These are phyloP conservation scores for Globisporangium parvum DNA, from an alignment of 352 stramenopile species.

Conservation along the genomic window DNA sequence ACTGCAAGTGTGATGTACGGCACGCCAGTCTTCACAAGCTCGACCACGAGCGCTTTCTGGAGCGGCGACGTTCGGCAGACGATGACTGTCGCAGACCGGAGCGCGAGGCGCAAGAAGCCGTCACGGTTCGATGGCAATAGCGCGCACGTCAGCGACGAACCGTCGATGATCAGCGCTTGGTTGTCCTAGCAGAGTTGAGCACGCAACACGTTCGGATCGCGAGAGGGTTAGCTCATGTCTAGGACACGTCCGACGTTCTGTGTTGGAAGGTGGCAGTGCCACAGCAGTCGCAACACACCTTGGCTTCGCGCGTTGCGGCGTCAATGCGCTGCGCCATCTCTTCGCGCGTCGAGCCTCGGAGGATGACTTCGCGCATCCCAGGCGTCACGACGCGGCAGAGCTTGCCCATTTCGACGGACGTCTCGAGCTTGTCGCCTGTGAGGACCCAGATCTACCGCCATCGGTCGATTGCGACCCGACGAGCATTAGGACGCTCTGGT, in stretches of 20 bases:
- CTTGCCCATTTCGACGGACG: slow-evolving; percentile 97
- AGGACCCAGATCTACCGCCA: slow-evolving; percentile 86
- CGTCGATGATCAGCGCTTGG: slow-evolving; percentile 66
- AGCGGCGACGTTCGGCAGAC: slow-evolving; percentile 85
- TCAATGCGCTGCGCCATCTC: slow-evolving; percentile 52
- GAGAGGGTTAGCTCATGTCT: too few species aligned
- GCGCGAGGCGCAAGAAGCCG: slow-evolving; percentile 61
- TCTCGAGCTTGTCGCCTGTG: slow-evolving; percentile 98
- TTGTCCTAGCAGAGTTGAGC: slow-evolving; percentile 33
- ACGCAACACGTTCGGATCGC: too few species aligned
- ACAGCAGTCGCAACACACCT: slow-evolving; percentile 13
- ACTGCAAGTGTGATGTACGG: slow-evolving; percentile 91
- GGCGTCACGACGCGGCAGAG: slow-evolving; percentile 78
- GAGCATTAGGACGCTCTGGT: background rate
- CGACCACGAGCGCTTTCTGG: slow-evolving; percentile 90
- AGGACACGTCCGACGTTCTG: too few species aligned
- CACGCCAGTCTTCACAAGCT: slow-evolving; percentile 88
- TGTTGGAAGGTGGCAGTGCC: too few species aligned
- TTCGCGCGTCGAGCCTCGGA: slow-evolving; percentile 34
- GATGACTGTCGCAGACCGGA: slow-evolving; percentile 80
- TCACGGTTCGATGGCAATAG: slow-evolving; percentile 46
- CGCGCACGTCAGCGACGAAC: slow-evolving; percentile 50
- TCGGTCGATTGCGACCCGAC: background rate
- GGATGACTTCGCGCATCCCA: slow-evolving; percentile 75
- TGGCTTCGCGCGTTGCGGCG: slow-evolving; percentile 35